Percentiles rank a stretch among this genome's conserved stretches.
Conservation (phyloP, 805 yeast species). For the Candida ipomoeae region DNA sequence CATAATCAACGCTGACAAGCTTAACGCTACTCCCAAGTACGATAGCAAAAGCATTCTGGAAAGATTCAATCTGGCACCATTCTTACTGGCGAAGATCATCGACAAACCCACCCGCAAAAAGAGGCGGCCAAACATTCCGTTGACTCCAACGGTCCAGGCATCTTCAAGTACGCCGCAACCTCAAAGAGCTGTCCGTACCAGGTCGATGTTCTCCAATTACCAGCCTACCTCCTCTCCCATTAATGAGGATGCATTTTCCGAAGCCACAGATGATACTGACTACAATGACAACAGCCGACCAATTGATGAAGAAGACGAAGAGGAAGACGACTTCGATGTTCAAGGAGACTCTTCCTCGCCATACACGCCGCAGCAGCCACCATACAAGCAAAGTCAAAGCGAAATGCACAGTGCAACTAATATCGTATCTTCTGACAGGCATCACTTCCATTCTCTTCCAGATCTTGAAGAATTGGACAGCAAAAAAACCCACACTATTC, state of each 20-base stretch:
- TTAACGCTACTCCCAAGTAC: constrained; percentile 34
- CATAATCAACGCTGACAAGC: constrained; percentile 40
- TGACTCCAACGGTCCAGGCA: constrained; percentile 15
- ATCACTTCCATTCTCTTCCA: constrained; percentile 36
- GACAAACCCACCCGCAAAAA: constrained; percentile 30
- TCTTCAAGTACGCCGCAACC: constrained; percentile 20
- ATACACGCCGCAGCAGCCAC: constrained; percentile 40
- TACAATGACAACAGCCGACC: constrained; percentile 22
- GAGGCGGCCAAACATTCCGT: constrained; percentile 18
- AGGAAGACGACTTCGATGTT: constrained; percentile 26
- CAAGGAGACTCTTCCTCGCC: constrained; percentile 32
- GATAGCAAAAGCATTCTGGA: constrained; percentile 41
- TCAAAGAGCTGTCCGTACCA: constrained; percentile 39
- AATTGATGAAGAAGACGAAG: constrained; percentile 23
- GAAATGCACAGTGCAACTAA: constrained; percentile 10
- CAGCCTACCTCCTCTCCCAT: constrained; percentile 40
- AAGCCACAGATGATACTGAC: constrained; percentile 38
- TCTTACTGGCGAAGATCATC: constrained; percentile 38
- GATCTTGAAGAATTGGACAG: constrained; percentile 44
- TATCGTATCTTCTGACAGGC: constrained; percentile 14
- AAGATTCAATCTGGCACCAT: constrained; percentile 44
- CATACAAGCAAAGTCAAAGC: constrained; percentile 23
- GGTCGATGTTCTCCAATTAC: constrained; percentile 37
- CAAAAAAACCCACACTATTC: constrained; percentile 40
- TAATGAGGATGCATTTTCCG: constrained; percentile 35